Percentiles rank a stretch among this genome's conserved stretches.
These are phyloP conservation scores for Xylaria hypoxylon DNA, from an alignment of 2,329 filamentous ascomycete genomes.

Conservation along the genomic window DNA sequence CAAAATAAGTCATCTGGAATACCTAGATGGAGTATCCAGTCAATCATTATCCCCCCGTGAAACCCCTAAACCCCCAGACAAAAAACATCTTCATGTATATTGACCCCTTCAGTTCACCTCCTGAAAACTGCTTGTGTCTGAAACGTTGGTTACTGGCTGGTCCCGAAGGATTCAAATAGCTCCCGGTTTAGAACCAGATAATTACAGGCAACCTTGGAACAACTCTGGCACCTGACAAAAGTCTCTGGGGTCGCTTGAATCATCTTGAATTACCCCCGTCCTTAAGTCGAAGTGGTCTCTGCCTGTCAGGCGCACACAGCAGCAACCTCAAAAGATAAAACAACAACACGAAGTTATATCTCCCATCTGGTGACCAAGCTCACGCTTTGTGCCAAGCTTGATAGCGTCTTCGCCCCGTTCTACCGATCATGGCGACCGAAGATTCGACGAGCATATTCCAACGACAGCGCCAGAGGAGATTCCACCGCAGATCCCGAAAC, in stretches of 20 bases:
- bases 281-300: not conserved
- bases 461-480: slow-evolving; percentile 51
- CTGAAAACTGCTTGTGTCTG: slow-evolving; percentile 25
- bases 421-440: slow-evolving; percentile 34
- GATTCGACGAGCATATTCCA: slow-evolving; percentile 42
- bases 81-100: not conserved
- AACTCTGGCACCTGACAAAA: slow-evolving; percentile 16
- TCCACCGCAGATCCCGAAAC: slow-evolving; percentile 51
- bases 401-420: slow-evolving; percentile 12
- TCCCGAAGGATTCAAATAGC: slow-evolving; percentile 25
- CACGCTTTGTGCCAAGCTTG: slow-evolving; percentile 5
- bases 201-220: slow-evolving; percentile 16
- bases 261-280: slow-evolving; percentile 12
- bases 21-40: slow-evolving; percentile 3
- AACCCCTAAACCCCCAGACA: not conserved
- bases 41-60: slow-evolving; percentile 5
- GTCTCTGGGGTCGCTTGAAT: slow-evolving; percentile 2
- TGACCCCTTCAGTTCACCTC: slow-evolving; percentile 23
- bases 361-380: not conserved
- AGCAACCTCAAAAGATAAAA: slow-evolving; percentile 19
- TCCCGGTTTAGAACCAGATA: slow-evolving; percentile 28
- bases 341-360: slow-evolving; percentile 15
- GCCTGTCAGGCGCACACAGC: slow-evolving; percentile 3
- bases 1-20: slow-evolving; percentile 21
- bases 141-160: slow-evolving; percentile 20